Conservation (phyloP, 345 rosid species). For the Arabis hirsuta region DNA sequence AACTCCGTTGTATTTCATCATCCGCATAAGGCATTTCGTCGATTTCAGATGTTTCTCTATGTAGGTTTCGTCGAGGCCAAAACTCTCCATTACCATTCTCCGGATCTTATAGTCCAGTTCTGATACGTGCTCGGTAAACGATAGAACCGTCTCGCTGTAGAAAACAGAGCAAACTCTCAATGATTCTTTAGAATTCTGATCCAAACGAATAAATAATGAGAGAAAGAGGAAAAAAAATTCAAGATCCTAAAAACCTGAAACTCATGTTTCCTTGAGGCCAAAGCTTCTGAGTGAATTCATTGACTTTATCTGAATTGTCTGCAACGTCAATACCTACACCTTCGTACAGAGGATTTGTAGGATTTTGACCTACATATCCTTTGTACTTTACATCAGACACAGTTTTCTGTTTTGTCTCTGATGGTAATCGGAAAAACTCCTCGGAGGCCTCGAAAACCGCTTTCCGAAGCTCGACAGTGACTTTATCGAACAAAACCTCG, state of each 20-base stretch:
- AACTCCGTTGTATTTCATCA: constrained; percentile 46
- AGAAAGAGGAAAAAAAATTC: not conserved
- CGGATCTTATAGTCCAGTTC: constrained; percentile 47
- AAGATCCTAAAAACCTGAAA: constrained; percentile 25
- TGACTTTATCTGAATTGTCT: not conserved
- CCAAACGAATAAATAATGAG: not conserved
- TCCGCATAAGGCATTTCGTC: constrained; percentile 43
- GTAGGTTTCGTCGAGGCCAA: constrained; percentile 38
- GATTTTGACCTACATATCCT: constrained; percentile 12
- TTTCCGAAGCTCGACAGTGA: not conserved
- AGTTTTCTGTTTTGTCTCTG: constrained; percentile 10
- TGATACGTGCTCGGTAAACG: constrained; percentile 16
- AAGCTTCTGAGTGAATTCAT: not conserved
- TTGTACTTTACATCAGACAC: not conserved
- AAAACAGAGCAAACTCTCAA: not conserved
- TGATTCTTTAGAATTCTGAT: not conserved
- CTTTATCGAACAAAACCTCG: constrained; percentile 17
- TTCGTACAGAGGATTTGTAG: constrained; percentile 8
- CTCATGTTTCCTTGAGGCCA: constrained; percentile 30
- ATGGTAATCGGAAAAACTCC: not conserved
- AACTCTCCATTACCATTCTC: constrained; percentile 57
- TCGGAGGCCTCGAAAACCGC: constrained; percentile 1
- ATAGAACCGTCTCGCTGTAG: constrained; percentile 32
- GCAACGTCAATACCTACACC: not conserved
- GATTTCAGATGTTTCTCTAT: constrained; percentile 42